phyloP scores from a whole-genome alignment of 805 yeast genomes.

The Pichia nakasei region DNA sequence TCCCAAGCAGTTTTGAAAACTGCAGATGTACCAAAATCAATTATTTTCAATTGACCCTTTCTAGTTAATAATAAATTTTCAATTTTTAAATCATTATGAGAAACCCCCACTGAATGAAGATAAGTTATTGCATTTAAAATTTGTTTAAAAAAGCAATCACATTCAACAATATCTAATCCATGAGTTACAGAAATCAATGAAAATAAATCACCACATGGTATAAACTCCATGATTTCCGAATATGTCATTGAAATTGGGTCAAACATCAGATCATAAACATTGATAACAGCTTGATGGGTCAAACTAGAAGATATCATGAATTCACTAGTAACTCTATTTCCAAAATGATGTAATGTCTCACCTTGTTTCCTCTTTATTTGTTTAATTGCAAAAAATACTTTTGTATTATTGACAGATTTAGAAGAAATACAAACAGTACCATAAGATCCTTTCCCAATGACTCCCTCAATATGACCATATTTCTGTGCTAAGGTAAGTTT shows the following conservation, averaged over 20 bases:
- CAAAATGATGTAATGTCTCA: constrained; percentile 49
- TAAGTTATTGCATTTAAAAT: constrained; percentile 71
- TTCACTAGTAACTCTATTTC: constrained; percentile 76
- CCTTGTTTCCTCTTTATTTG: constrained; percentile 56
- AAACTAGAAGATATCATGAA: constrained; percentile 78
- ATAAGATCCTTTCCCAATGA: constrained; percentile 40
- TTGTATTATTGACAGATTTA: constrained; percentile 32
- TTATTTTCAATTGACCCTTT: constrained; percentile 56
- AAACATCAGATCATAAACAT: constrained; percentile 72
- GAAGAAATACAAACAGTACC: constrained; percentile 38
- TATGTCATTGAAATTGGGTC: constrained; percentile 60
- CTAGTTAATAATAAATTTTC: constrained; percentile 71
- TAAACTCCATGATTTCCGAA: constrained; percentile 91
- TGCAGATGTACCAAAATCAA: constrained; percentile 88
- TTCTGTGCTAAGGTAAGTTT: constrained; percentile 33
- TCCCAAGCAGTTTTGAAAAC: constrained; percentile 92
- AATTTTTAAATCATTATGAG: constrained; percentile 88
- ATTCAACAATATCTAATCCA: constrained; percentile 53
- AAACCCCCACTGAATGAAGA: constrained; percentile 87
- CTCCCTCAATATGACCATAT: constrained; percentile 44
- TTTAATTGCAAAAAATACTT: constrained; percentile 59
- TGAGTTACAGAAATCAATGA: constrained; percentile 45
- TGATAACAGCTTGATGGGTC: constrained; percentile 67
- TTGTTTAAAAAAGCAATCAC: constrained; percentile 88
- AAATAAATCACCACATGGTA: constrained; percentile 79